Evolutionary conservation across 257 asterid species (phyloP).

Genomic region (Solanum etuberosum): DNA sequence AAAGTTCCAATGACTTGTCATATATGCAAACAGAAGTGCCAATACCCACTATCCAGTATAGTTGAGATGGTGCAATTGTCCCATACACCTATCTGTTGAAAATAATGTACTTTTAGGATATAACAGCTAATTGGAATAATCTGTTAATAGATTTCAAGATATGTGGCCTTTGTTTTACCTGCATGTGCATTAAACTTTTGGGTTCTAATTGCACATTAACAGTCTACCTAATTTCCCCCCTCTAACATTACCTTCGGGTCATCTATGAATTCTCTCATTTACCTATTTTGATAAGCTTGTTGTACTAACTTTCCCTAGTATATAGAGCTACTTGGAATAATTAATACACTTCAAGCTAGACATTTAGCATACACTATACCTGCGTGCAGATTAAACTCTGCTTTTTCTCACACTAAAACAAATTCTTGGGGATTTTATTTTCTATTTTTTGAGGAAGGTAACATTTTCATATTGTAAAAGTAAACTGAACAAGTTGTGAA

Average conservation of each 20-base stretch:
- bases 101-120: neutral
- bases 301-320: neutral
- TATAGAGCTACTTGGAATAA: neutral
- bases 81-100: neutral
- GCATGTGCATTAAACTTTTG: neutral
- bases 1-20: neutral
- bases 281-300: neutral
- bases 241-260: neutral
- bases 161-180: neutral
- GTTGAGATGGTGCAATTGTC: neutral
- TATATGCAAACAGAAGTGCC: neutral
- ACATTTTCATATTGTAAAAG: neutral
- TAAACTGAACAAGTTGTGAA: neutral
- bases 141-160: neutral
- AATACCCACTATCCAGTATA: neutral
- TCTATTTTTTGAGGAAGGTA: neutral
- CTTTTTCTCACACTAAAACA: neutral
- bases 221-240: neutral
- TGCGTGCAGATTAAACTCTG: neutral
- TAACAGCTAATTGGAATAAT: neutral
- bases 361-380: neutral
- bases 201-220: neutral
- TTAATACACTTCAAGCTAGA: neutral
- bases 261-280: neutral
- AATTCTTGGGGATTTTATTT: neutral